Evolutionary conservation across 257 asterid genomes (phyloP), one percentile per base, ranked within the genome.

Genomic region (Verbena officinalis): DNA sequence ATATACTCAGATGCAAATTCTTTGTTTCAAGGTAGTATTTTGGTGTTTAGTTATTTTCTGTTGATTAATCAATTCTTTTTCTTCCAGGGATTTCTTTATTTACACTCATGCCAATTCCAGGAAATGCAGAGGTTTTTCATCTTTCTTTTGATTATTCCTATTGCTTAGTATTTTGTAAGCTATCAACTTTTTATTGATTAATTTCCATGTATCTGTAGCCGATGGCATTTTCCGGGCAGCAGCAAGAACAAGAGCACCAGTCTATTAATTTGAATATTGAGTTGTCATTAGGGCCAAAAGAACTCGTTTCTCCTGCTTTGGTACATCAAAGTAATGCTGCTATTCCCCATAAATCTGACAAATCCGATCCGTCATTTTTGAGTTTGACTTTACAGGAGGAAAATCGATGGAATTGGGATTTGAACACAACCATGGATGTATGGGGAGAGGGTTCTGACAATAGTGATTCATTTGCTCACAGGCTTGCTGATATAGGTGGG

Each of bases 361-460:
- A 66, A 57, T 42, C 76, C 30, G 91, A 82, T 79, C 72, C 84
- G 15, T 75, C 87, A 9, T 40, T 73, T 70, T 62, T 82, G 72
- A 75, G 85, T 73, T 75, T 86, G 76, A 75, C 83, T 42, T 45
- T 77, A 27, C 70, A 52, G 21, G 66, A 73, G 62, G 88, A 69
- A 55, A 67, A 84, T 68, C 68, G 96, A 70, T 83, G 90, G 22
- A 83, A 78, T 66, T 91, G 98, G 98, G 96, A 91, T 80, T 71
- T 91, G 80, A 91, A 91, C 71, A 89, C 88, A 13, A 79, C 86
- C 17, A 88, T 91, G 95, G 98, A 91, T 78, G 84, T 77, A 11
- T 91, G 98, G 98, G n/a, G n/a, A n/a, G 95, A 81, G 71, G 76
- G 84, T 60, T 80, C 95, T 68, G 53, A 53, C 31, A 16, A 24